These are phyloP conservation scores for Trichoderma brevicompactum DNA, from an alignment of 2,329 filamentous ascomycete species.

Conservation along the genomic window DNA sequence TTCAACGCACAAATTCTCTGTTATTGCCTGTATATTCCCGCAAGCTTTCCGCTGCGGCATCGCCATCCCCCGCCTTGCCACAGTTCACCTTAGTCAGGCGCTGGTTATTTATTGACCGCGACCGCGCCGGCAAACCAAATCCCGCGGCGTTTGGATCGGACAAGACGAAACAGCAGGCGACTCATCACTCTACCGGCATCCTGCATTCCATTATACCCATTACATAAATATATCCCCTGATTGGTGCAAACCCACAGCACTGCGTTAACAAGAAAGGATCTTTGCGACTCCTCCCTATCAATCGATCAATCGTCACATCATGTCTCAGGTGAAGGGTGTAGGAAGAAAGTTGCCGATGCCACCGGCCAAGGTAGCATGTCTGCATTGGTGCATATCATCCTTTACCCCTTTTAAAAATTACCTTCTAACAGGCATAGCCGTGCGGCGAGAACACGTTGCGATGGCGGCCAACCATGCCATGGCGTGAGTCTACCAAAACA, in stretches of 20 bases:
- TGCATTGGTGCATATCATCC: neutral
- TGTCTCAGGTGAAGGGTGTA: neutral
- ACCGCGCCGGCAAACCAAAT: neutral
- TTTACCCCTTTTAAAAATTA: neutral
- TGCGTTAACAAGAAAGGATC: neutral
- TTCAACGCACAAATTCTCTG: neutral
- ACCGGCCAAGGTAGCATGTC: constrained; percentile 7
- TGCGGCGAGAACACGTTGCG: constrained; percentile 2
- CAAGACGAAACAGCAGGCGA: neutral
- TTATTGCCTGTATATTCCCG: constrained; percentile 16
- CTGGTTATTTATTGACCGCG: neutral
- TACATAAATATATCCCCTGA: neutral
- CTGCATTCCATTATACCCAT: neutral
- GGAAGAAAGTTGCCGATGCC: neutral
- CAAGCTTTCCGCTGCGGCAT: neutral
- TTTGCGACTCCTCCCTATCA: neutral
- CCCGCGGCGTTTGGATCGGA: constrained; percentile 3
- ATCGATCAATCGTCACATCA: neutral
- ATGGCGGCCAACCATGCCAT: neutral
- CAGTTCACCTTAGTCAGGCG: neutral
- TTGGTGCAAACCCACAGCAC: neutral
- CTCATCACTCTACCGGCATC: neutral
- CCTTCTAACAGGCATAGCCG: too few relatives aligned
- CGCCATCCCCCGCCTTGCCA: too few relatives aligned
- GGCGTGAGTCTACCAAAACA: neutral